Evolutionary conservation across 306 rosid genomes (phyloP).

Genomic region (Cucumis cinereus): DNA sequence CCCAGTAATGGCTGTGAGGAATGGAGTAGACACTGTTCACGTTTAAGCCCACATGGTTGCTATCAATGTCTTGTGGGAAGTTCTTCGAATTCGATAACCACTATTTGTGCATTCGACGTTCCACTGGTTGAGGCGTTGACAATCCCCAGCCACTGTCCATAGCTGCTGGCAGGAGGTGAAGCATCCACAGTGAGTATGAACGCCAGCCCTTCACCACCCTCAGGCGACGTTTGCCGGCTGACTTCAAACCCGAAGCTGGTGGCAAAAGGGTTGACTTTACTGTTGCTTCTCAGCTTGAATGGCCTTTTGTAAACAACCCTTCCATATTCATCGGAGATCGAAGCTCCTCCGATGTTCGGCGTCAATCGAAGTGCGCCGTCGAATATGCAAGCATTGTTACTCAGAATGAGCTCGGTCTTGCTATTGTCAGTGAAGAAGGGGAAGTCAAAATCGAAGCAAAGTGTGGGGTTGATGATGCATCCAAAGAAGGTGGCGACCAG

Average conservation of each 20-base stretch:
- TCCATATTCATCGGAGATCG: constrained; percentile 8
- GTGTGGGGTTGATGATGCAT: neutral
- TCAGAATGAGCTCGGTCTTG: neutral
- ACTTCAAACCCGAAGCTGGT: constrained; percentile 18
- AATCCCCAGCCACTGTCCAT: constrained; percentile 31
- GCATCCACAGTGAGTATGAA: constrained; percentile 13
- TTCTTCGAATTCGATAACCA: constrained; percentile 64
- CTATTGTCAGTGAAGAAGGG: neutral
- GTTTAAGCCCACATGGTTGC: constrained; percentile 51
- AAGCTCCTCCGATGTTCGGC: neutral
- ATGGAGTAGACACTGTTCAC: constrained; percentile 37
- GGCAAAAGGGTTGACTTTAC: constrained; percentile 11
- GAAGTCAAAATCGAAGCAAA: constrained; percentile 16
- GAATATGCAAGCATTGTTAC: neutral
- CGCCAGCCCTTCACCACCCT: constrained; percentile 29
- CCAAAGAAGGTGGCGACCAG: neutral
- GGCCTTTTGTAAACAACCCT: constrained; percentile 2
- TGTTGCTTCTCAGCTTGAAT: constrained; percentile 12
- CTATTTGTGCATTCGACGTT: constrained; percentile 18
- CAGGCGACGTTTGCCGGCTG: neutral
- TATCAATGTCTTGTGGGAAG: constrained; percentile 31
- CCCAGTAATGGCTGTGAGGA: constrained; percentile 16
- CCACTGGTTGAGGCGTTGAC: constrained; percentile 33
- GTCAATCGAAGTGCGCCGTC: constrained; percentile 13
- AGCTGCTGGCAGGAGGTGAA: constrained; percentile 10